Conservation (phyloP, 2,329 filamentous ascomycete species). For the Thelonectria rubi region DNA sequence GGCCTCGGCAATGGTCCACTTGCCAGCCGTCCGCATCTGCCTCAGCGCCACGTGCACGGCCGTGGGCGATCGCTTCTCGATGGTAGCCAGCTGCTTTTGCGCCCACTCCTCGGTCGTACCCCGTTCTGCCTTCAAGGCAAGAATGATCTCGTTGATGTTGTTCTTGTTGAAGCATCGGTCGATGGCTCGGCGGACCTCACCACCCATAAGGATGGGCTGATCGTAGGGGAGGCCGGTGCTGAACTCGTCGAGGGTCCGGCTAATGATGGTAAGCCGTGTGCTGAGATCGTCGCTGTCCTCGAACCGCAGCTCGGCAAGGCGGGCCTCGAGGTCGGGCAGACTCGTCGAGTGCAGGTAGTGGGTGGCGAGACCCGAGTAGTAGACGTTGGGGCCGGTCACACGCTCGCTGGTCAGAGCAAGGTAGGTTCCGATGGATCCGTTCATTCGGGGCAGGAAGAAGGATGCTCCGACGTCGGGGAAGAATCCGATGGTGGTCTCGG, state of each 20-base stretch:
- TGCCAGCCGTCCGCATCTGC: conserved; percentile 79
- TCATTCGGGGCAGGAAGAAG: conserved; percentile 92
- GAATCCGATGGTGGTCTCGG: conserved; percentile 97
- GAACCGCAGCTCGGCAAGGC: conserved; percentile 90
- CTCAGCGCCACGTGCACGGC: conserved; percentile 84
- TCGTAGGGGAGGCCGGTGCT: conserved; percentile 83
- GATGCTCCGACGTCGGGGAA: conserved; percentile 98
- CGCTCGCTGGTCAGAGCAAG: conserved; percentile 90
- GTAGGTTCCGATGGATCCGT: conserved; percentile 88
- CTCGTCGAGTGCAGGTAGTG: conserved; percentile 95
- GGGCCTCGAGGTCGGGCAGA: conserved; percentile 80
- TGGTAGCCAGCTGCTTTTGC: conserved; percentile 75
- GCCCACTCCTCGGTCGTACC: conserved; percentile 77
- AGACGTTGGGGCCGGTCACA: conserved; percentile 83
- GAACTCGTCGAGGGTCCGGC: conserved; percentile 92
- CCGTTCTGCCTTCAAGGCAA: conserved; percentile 66
- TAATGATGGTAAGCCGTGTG: conserved; percentile 76
- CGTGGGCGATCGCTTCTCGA: conserved; percentile 84
- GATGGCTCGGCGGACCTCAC: conserved; percentile 79
- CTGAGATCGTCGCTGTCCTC: conserved; percentile 74
- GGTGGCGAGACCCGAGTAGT: conserved; percentile 91
- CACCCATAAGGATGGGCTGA: conserved; percentile 72
- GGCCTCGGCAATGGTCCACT: conserved; percentile 84
- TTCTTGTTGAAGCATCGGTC: conserved; percentile 81
- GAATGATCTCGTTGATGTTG: conserved; percentile 74